Evolutionary conservation across 2,329 filamentous ascomycete species (phyloP), one percentile per base, ranked within the genome.

Genomic region (Scleromitrula shiraiana): DNA sequence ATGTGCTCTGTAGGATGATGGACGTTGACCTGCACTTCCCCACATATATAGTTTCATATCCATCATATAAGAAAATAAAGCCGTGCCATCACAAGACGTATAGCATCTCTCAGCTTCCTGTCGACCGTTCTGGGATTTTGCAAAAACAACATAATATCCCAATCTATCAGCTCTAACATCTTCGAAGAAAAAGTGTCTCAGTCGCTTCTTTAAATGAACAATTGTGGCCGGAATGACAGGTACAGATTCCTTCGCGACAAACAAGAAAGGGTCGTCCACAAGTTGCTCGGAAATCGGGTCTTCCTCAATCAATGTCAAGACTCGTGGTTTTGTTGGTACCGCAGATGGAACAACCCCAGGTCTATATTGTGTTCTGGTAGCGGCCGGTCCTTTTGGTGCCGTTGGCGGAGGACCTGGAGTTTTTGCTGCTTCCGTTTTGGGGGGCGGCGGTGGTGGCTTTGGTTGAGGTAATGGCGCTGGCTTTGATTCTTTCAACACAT

Each of bases 21-120:
- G 41, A n/a, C 52, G 48, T 9, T 47, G 42, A 7, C 54, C 59
- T 24, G 49, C 53, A 9, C 52, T 62, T 6, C 63, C 63, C 30
- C 54, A 59, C 12, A 53, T 44, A 55, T 85, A 84, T 48, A 88
- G 82, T 62, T 91, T 85, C 88, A 98, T 95, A 37, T 81, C 78
- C 85, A 98, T 91, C 51, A 78, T 76, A 58, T 97, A 97, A 1
- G 85, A 96, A 70, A 98, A 98, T 54, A 98, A 79, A 5, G 85
- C 78, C 36, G 84, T 83, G 64, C 85, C 83, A 63, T 96, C 83
- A 56, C 86, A 89, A 43, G 82, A 77, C 46, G 79, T 75, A 65
- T 80, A 90, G 63, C 90, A 96, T 53, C 85, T 77, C 56, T 87
- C 83, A 0, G 88, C 83, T 66, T 96, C 89, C 47, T 82, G 74